These are phyloP conservation scores for Phytophthora lateralis DNA, from an alignment of 352 stramenopile species.

Conservation along the genomic window DNA sequence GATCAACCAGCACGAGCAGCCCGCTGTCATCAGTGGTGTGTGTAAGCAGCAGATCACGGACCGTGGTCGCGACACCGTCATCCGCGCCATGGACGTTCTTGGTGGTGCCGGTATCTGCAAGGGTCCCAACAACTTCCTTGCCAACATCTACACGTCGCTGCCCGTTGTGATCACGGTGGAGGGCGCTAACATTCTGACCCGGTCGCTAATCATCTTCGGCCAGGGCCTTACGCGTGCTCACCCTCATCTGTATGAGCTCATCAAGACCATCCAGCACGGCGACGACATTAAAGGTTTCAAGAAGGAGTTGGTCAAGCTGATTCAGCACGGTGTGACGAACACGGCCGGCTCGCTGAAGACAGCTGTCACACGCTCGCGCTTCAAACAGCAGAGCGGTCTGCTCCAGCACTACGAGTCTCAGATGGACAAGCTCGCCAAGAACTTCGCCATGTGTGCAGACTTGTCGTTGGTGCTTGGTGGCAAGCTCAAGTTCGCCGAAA, in stretches of 20 bases:
- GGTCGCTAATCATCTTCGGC: constrained; percentile 97
- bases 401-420: constrained; percentile 97
- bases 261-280: constrained; percentile 95
- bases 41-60: constrained; percentile 99
- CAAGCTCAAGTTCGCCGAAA: constrained; percentile 98
- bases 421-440: constrained; percentile 95
- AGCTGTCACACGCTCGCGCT: constrained; percentile 91
- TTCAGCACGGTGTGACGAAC: constrained; percentile 94
- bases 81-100: constrained; percentile 97
- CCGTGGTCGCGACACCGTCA: constrained; percentile 94
- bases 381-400: constrained; percentile 87
- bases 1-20: constrained; percentile 98
- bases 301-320: constrained; percentile 94
- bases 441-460: constrained; percentile 97
- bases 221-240: constrained; percentile 98
- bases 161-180: constrained; percentile 98
- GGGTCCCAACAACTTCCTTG: constrained; percentile 97
- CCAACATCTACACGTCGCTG: constrained; percentile 95
- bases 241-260: constrained; percentile 97
- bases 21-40: constrained; percentile 97
- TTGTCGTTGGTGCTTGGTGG: constrained; percentile 96
- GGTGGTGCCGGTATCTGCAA: constrained; percentile 97
- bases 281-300: constrained; percentile 95
- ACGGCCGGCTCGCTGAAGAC: constrained; percentile 88
- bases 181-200: constrained; percentile 98